A percentile compares a stretch with the other conserved stretches of the same genome.
These are phyloP conservation scores for Malus hybrid DNA, from an alignment of 331 rosid genomes.

Conservation along the genomic window DNA sequence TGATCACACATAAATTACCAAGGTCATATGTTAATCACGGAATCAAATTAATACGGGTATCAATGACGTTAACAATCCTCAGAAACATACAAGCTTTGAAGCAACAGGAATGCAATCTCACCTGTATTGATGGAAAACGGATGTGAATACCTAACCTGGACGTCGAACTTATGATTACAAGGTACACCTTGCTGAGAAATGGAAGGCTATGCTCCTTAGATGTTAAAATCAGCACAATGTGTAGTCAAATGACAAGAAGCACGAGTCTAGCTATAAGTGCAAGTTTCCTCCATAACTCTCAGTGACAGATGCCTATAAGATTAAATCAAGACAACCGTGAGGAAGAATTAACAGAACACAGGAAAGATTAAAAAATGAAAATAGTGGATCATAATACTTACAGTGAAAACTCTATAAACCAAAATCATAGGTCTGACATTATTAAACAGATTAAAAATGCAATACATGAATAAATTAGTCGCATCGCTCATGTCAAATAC, in stretches of 20 bases:
- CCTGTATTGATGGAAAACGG: neutral
- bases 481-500: neutral
- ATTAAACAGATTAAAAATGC: neutral
- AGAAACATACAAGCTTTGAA: neutral
- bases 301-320: constrained; percentile 27
- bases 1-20: neutral
- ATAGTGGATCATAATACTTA: neutral
- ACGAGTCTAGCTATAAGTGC: neutral
- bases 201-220: neutral
- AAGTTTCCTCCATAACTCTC: too few species aligned
- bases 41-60: neutral
- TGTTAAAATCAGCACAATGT: neutral
- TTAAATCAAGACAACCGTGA: neutral
- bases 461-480: too few species aligned
- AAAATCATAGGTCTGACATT: neutral
- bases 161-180: neutral
- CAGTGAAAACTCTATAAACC: neutral
- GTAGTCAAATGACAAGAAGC: constrained; percentile 9
- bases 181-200: neutral
- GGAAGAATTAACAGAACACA: neutral
- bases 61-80: neutral
- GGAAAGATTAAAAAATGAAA: neutral
- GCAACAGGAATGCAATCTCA: neutral
- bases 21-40: neutral
- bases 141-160: neutral